A percentile compares a stretch with the other conserved stretches of the same genome.
These are phyloP conservation scores for Cytospora piceicola DNA, from an alignment of 2,329 filamentous ascomycete species.

Conservation along the genomic window DNA sequence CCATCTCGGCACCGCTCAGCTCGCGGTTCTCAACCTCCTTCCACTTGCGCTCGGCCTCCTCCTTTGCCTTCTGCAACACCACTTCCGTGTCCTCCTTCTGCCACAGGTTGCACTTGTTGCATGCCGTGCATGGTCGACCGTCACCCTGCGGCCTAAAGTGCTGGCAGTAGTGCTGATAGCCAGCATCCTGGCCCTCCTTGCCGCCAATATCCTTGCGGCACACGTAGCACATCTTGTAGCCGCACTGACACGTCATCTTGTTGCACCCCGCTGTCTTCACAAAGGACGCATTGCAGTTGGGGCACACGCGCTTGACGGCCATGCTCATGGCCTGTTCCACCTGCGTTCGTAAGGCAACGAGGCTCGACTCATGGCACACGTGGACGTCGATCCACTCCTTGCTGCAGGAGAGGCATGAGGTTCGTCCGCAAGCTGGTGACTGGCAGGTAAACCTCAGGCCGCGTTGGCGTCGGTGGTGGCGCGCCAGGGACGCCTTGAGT, in stretches of 20 bases:
- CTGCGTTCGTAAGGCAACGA: constrained; percentile 81
- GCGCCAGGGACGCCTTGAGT: constrained; percentile 64
- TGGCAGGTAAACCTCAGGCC: constrained; percentile 80
- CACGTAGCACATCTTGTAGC: constrained; percentile 97
- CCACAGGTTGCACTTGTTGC: constrained; percentile 78
- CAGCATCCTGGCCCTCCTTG: constrained; percentile 55
- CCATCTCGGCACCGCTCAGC: constrained; percentile 58
- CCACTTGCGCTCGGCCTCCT: constrained; percentile 74
- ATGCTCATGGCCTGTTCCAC: constrained; percentile 93
- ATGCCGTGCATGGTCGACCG: constrained; percentile 71
- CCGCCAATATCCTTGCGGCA: constrained; percentile 77
- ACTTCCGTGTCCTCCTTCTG: constrained; percentile 75
- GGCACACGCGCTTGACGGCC: constrained; percentile 93
- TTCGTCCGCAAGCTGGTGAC: constrained; percentile 66
- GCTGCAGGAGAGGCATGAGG: constrained; percentile 80
- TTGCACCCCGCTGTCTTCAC: constrained; percentile 96
- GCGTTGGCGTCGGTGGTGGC: constrained; percentile 70
- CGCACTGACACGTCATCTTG: constrained; percentile 93
- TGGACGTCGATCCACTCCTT: constrained; percentile 89
- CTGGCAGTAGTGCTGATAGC: constrained; percentile 94
- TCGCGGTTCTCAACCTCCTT: constrained; percentile 64
- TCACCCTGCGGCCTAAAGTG: constrained; percentile 87
- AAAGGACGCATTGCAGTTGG: constrained; percentile 86
- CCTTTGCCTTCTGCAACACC: constrained; percentile 69
- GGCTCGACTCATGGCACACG: constrained; percentile 82